Evolutionary conservation across 352 stramenopile species (phyloP), one percentile per base, ranked within the genome.

Genomic region (Phytophthora cryptogea): DNA sequence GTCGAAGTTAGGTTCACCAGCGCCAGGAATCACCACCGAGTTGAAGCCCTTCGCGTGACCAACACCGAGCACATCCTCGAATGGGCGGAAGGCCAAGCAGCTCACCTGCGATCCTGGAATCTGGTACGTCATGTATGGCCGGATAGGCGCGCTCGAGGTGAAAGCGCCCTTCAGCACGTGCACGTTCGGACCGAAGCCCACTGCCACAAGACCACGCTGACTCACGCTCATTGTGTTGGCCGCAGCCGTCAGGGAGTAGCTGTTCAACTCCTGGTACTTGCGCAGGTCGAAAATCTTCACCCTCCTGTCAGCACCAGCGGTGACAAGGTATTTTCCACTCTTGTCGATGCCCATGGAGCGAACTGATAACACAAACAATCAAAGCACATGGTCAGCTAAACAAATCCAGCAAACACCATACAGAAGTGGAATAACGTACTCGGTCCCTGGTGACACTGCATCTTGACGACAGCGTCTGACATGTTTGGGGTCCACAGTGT

Each of bases 1-100:
- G 74, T 99, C 98, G 33, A 99, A 97, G 83, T 99, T 99, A 9
- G 97, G 88, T 72, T 99, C 97, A 42, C 97, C 98, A 16, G 94
- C 82, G 36, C 98, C 98, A 52, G 98, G 98, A 61, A 99, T 96
- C 53, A 99, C 77, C 16, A 96, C 76, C 37, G 83, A 93, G 58
- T 81, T 74, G 37, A 93, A 66, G 28, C 92, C 96, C 5, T 79
- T 82, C 0, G 83, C 52, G 67, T 99, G 97, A 28, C 97, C 97
- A 57, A 99, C 83, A 37, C 86, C 89, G 40, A 98, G 86, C 44
- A 99, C 95, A 86, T 99, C 97, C 85, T 99, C 97, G 65, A 97
- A 99, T 2, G 97, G 97, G 35, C 97, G 86, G 78, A 99, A 99
- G n/a, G 89, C 83, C 5, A 98, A 59, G 14, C 82, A 96, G 59